These are phyloP conservation scores for Calonectria honghensis DNA, from an alignment of 2,329 filamentous ascomycete species.

Conservation along the genomic window DNA sequence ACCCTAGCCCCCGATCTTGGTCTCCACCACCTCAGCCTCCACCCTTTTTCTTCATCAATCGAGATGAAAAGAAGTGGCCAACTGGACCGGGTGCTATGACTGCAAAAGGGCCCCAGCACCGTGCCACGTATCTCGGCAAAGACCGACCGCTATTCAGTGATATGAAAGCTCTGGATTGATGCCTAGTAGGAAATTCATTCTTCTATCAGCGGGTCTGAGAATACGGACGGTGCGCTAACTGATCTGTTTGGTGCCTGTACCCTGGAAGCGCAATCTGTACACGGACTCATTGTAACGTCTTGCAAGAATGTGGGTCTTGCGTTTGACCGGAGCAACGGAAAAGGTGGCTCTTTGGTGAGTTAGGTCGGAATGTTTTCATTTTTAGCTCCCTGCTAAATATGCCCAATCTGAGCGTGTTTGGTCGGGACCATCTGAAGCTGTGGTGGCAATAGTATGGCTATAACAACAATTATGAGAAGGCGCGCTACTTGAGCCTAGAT, in stretches of 20 bases:
- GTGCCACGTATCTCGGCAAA: neutral
- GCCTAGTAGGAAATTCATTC: neutral
- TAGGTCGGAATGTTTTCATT: too few species aligned
- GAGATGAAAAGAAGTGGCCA: neutral
- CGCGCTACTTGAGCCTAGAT: too few species aligned
- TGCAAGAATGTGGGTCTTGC: too few species aligned
- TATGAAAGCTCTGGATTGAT: neutral
- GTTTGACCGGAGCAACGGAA: neutral
- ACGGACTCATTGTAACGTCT: neutral
- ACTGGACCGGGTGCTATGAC: neutral
- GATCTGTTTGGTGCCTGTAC: neutral
- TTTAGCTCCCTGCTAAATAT: too few species aligned
- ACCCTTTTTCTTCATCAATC: neutral
- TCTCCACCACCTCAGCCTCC: neutral
- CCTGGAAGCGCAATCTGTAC: neutral
- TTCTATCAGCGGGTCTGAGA: neutral
- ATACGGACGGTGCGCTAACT: neutral
- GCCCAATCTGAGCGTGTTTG: too few species aligned
- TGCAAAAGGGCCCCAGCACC: neutral
- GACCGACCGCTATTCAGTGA: neutral
- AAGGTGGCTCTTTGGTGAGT: too few species aligned
- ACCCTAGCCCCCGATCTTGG: neutral
- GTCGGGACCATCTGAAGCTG: too few species aligned
- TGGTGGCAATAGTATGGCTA: too few species aligned
- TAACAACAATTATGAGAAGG: too few species aligned